A percentile compares a stretch with the other conserved stretches of the same genome.
phyloP scores from a whole-genome alignment of 2,329 filamentous ascomycete species.

The Daldinia eschscholtzii region DNA sequence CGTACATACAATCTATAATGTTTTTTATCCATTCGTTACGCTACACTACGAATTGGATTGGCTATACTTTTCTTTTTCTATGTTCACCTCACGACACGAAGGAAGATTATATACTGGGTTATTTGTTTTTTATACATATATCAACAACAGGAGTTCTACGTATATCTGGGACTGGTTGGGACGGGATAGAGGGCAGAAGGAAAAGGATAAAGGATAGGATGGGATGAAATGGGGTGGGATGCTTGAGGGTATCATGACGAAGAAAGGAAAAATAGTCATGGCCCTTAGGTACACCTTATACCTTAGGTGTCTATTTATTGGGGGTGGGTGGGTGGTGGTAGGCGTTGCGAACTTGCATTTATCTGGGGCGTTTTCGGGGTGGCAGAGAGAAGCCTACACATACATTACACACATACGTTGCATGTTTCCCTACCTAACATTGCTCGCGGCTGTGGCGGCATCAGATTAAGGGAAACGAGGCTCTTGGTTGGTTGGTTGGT shows the following conservation, averaged over 20 bases:
- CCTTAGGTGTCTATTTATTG: background rate
- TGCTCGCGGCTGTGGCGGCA: conserved; percentile 3
- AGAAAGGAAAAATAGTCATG: background rate
- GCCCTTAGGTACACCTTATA: background rate
- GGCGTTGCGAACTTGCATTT: background rate
- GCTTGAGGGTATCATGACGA: conserved; percentile 1
- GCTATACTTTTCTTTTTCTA: background rate
- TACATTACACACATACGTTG: background rate
- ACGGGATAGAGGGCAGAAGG: background rate
- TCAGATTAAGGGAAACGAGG: background rate
- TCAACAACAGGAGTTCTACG: background rate
- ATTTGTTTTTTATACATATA: background rate
- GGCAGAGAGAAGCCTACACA: background rate
- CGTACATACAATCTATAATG: conserved; percentile 1
- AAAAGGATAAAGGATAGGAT: background rate
- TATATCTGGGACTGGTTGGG: background rate
- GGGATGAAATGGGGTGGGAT: background rate
- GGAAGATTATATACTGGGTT: background rate
- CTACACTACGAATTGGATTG: background rate
- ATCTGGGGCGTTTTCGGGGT: conserved; percentile 2
- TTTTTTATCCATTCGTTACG: conserved; percentile 2
- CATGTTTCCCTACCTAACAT: background rate
- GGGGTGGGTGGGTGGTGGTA: background rate
- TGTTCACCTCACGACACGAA: background rate
- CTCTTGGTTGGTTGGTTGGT: background rate